phyloP scores from a whole-genome alignment of 306 rosid species.

The Casuarina glauca region DNA sequence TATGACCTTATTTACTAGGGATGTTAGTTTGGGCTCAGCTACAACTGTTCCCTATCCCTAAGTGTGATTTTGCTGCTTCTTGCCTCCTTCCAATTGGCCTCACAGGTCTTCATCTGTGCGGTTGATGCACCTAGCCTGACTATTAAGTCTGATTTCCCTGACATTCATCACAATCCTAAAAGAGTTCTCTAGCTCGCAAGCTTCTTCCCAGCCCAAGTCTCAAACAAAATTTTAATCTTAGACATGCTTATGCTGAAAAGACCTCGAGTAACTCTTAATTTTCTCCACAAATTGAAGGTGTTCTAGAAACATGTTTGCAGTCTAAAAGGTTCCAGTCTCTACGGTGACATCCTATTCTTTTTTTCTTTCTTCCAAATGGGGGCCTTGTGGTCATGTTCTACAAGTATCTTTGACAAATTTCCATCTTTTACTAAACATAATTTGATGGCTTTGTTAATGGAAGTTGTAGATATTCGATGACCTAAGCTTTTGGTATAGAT shows the following conservation, averaged over 20 bases:
- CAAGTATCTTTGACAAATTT: neutral
- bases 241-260: neutral
- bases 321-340: neutral
- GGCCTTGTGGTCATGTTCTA: neutral
- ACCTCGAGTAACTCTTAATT: neutral
- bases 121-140: neutral
- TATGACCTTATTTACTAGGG: neutral
- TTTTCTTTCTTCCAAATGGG: too few species aligned
- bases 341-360: neutral
- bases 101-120: neutral
- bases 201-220: neutral
- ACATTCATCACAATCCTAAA: neutral
- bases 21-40: neutral
- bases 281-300: neutral
- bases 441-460: neutral
- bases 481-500: neutral
- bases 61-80: neutral
- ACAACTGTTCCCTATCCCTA: neutral
- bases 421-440: slow-evolving; percentile 7
- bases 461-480: slow-evolving; percentile 7
- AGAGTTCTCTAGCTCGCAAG: neutral
- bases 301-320: neutral
- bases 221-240: neutral
- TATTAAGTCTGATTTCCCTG: neutral
- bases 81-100: neutral